These are phyloP conservation scores for Platanthera guangdongensis DNA, from an alignment of 106 monocot species.

Conservation along the genomic window DNA sequence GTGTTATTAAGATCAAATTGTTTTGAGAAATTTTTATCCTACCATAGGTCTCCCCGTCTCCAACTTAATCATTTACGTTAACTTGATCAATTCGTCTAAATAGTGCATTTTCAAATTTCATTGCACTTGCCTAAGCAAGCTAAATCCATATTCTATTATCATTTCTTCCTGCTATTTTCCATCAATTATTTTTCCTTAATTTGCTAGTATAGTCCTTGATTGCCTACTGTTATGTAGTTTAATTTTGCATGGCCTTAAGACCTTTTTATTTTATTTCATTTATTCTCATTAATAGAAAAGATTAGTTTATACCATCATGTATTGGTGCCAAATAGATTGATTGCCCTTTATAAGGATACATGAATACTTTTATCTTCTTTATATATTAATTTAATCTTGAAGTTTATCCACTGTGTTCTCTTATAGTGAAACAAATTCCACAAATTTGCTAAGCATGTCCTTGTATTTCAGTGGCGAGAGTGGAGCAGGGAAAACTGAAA, in stretches of 20 bases:
- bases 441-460: not conserved
- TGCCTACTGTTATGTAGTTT: not conserved
- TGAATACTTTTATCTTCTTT: not conserved
- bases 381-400: not conserved
- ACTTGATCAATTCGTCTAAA: no score
- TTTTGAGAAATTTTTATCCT: no score
- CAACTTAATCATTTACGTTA: no score
- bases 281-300: not conserved
- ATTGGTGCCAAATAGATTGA: not conserved
- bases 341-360: not conserved
- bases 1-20: no score
- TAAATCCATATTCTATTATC: no score
- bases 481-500: conserved; percentile 99
- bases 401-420: not conserved
- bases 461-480: conserved; percentile 77
- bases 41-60: no score
- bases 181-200: not conserved
- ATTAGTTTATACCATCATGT: not conserved
- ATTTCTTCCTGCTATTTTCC: not conserved
- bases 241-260: not conserved
- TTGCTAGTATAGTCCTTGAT: not conserved
- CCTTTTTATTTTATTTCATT: not conserved
- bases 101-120: no score
- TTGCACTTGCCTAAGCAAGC: no score
- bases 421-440: not conserved